Base-by-base conservation (phyloP, 2,329 filamentous ascomycete genomes). In the Fusarium sp. region DNA sequence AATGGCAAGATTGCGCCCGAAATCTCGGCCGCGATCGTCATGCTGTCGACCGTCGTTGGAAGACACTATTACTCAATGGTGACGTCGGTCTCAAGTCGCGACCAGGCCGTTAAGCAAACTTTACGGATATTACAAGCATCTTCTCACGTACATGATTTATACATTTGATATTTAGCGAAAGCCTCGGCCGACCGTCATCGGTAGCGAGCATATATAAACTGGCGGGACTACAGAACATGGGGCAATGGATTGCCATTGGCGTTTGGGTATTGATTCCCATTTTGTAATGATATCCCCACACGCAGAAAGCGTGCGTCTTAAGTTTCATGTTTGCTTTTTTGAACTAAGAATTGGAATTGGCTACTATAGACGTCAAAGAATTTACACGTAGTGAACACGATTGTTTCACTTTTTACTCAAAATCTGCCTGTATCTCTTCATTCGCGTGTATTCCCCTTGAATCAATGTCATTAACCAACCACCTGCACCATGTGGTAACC, bases 1-100 rank as follows among this genome's bases (percentile, higher is more conserved):
- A 91, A 61, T 91, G 89, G 89, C 87, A 90, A 63, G 89, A 91
- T 75, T 91, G 89, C 77, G 89, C 89, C 45, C 83, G 88, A 63
- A 88, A 83, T 69, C 81, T 91, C 10, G 89, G 89, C 66, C 88
- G 86, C 72, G 88, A 90, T 78, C 82, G 86, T 54, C 81, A 83
- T 61, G 86, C 83, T 63, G 81, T 90, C 47, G 86, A 85, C 43
- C 81, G 85, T 53, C 81, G 89, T 72, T 92, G 89, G 89, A 89
- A 87, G 81, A 89, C 85, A 59, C 80, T 92, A 37, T 84, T 91
- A 78, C 78, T 83, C 45, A 82, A 82, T 63, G 88, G 88, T 55
- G 87, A 90, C 28, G 82, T 91, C 23, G 88, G 88, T 11, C 79
- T 91, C 73, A 89, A 88, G 79, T 72, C 75, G 48, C 80, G 83